phyloP scores from a whole-genome alignment of 1,284 basidiomycete genomes.

The Agaricales sp. region DNA sequence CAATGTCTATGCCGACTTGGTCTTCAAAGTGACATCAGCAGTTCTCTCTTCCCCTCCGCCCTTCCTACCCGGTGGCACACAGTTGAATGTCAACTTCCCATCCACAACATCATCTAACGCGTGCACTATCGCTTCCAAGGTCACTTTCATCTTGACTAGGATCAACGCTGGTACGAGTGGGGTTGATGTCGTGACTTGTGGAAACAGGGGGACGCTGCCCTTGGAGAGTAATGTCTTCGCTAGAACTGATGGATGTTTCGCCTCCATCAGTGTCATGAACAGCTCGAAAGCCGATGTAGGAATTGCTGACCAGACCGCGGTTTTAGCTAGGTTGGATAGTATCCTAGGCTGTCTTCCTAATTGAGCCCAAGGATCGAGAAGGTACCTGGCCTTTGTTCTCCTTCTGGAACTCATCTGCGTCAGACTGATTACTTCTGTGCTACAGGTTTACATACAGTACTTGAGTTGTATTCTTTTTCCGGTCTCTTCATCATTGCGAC shows the following conservation, averaged over 20 bases:
- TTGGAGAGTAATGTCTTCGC: constrained; percentile 26
- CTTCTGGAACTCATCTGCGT: too few species aligned
- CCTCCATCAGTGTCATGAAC: constrained; percentile 35
- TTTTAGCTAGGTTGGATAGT: constrained; percentile 23
- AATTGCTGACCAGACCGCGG: constrained; percentile 26
- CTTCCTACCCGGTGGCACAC: constrained; percentile 29
- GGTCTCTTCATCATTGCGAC: too few species aligned
- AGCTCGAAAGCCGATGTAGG: constrained; percentile 33
- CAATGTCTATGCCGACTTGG: constrained; percentile 30
- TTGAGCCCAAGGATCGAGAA: too few species aligned
- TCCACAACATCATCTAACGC: constrained; percentile 23
- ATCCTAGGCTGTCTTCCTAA: constrained; percentile 21
- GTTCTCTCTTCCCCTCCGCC: constrained; percentile 23
- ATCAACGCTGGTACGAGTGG: constrained; percentile 19
- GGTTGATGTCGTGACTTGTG: constrained; percentile 33
- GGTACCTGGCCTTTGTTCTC: too few species aligned
- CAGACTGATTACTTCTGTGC: too few species aligned
- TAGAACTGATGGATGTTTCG: constrained; percentile 27
- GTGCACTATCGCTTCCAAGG: constrained; percentile 26
- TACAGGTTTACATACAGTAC: too few species aligned
- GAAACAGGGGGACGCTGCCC: constrained; percentile 27
- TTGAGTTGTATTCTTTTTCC: too few species aligned
- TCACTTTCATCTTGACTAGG: constrained; percentile 37
- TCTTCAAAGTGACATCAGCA: constrained; percentile 26
- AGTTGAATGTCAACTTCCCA: constrained; percentile 43